Evolutionary conservation across 2,329 filamentous ascomycete species (phyloP).

Genomic region (Monascus ruber): DNA sequence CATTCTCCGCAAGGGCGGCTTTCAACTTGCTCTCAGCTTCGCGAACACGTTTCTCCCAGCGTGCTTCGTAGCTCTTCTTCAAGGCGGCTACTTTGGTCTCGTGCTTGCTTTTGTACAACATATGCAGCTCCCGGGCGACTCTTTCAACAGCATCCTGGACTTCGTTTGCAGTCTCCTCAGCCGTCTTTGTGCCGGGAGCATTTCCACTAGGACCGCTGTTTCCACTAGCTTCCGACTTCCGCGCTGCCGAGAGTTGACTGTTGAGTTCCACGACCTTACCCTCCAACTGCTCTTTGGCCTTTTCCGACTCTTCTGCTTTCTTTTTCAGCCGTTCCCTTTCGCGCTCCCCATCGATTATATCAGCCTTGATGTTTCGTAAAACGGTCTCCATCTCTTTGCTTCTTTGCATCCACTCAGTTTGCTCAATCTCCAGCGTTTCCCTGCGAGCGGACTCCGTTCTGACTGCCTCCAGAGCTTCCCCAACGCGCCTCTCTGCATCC

Average conservation of each 20-base stretch:
- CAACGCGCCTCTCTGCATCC: slow-evolving; percentile 85
- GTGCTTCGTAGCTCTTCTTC: slow-evolving; percentile 67
- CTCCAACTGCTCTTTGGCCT: slow-evolving; percentile 37
- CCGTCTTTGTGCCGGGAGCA: slow-evolving; percentile 26
- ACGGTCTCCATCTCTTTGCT: slow-evolving; percentile 78
- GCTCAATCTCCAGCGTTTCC: slow-evolving; percentile 63
- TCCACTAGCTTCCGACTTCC: slow-evolving; percentile 16
- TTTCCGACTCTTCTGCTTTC: slow-evolving; percentile 66
- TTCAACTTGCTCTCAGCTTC: slow-evolving; percentile 65
- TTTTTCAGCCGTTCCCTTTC: slow-evolving; percentile 69
- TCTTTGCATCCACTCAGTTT: slow-evolving; percentile 71
- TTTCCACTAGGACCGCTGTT: slow-evolving; percentile 19
- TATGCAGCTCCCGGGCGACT: slow-evolving; percentile 85
- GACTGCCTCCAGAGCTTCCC: slow-evolving; percentile 70
- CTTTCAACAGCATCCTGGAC: slow-evolving; percentile 80
- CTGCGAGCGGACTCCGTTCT: slow-evolving; percentile 62
- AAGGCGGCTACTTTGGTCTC: slow-evolving; percentile 89
- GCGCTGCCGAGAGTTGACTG: slow-evolving; percentile 33
- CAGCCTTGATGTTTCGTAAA: slow-evolving; percentile 66
- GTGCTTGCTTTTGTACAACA: slow-evolving; percentile 92
- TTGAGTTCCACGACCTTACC: slow-evolving; percentile 35
- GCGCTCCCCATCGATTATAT: slow-evolving; percentile 65
- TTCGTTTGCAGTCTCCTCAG: slow-evolving; percentile 45
- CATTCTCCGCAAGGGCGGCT: slow-evolving; percentile 61
- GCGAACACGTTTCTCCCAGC: slow-evolving; percentile 78